phyloP scores from a whole-genome alignment of 495 filamentous ascomycete species.

The Ramalina intermedia region DNA sequence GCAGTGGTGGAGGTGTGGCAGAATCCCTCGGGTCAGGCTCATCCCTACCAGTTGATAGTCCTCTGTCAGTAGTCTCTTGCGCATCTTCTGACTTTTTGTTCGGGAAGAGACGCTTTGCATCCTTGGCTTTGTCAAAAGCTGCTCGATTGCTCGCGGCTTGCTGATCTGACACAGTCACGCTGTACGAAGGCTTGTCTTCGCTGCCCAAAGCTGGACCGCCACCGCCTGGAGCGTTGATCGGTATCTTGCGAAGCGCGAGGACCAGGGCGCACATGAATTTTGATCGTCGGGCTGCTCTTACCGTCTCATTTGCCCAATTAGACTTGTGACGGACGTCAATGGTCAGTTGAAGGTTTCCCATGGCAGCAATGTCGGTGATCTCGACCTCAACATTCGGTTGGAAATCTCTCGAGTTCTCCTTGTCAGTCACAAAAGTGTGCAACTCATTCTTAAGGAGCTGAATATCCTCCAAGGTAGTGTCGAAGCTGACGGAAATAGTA shows the following conservation, averaged over 20 bases:
- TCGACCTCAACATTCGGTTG: conserved; percentile 68
- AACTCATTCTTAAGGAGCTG: conserved; percentile 70
- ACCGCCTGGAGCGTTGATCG: conserved; percentile 70
- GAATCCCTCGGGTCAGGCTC: conserved; percentile 15
- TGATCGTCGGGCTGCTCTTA: conserved; percentile 70
- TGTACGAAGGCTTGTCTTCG: conserved; percentile 54
- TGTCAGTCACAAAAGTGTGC: conserved; percentile 65
- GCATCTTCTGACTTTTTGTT: conserved; percentile 21
- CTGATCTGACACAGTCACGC: conserved; percentile 53
- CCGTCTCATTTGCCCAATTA: conserved; percentile 87
- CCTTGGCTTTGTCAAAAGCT: conserved; percentile 44
- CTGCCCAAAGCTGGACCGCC: conserved; percentile 53
- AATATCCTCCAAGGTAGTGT: conserved; percentile 77
- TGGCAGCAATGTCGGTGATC: conserved; percentile 63
- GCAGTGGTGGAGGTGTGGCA: conserved; percentile 19
- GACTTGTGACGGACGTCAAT: conserved; percentile 82
- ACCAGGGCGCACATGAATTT: conserved; percentile 96
- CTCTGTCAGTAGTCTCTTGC: conserved; percentile 13
- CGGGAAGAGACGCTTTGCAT: conserved; percentile 45
- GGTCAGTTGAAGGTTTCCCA: conserved; percentile 75
- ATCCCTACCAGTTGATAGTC: conserved; percentile 24
- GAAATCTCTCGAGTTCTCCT: conserved; percentile 86
- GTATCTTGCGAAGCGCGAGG: conserved; percentile 69
- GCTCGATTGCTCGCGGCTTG: conserved; percentile 45
- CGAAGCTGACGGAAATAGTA: conserved; percentile 63